Conservation (phyloP, 2,329 filamentous ascomycete species). For the Cordyceps tenuipes region DNA sequence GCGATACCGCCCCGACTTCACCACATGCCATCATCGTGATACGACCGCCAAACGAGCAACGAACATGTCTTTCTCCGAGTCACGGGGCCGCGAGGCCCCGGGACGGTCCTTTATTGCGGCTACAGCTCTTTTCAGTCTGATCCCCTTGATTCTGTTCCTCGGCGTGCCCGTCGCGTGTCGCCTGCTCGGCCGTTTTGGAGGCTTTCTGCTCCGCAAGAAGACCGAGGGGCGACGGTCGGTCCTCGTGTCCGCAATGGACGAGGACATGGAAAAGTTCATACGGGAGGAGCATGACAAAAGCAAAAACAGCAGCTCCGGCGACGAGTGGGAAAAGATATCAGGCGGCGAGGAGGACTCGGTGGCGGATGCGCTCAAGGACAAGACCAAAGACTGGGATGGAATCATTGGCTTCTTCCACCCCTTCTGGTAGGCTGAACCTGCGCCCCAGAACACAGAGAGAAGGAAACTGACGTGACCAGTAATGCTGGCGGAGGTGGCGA, state of each 20-base stretch:
- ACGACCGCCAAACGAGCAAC: slow-evolving; percentile 15
- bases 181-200: slow-evolving; percentile 38
- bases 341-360: slow-evolving; percentile 31
- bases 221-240: slow-evolving; percentile 53
- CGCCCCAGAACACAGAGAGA: background rate
- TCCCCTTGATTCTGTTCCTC: slow-evolving; percentile 23
- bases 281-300: slow-evolving; percentile 25
- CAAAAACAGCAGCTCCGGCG: slow-evolving; percentile 35
- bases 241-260: slow-evolving; percentile 44
- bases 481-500: slow-evolving; percentile 96
- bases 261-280: slow-evolving; percentile 33
- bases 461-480: slow-evolving; percentile 34
- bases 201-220: slow-evolving; percentile 54
- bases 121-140: slow-evolving; percentile 17
- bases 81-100: slow-evolving; percentile 21
- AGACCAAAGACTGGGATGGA: slow-evolving; percentile 62
- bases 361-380: slow-evolving; percentile 27
- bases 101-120: slow-evolving; percentile 14
- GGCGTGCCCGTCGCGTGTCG: slow-evolving; percentile 28
- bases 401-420: slow-evolving; percentile 96
- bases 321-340: slow-evolving; percentile 64
- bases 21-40: slow-evolving; percentile 17
- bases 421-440: slow-evolving; percentile 62
- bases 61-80: slow-evolving; percentile 21
- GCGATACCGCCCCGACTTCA: background rate